These are phyloP conservation scores for Neurospora africana DNA, from an alignment of 495 filamentous ascomycete genomes.

Conservation along the genomic window DNA sequence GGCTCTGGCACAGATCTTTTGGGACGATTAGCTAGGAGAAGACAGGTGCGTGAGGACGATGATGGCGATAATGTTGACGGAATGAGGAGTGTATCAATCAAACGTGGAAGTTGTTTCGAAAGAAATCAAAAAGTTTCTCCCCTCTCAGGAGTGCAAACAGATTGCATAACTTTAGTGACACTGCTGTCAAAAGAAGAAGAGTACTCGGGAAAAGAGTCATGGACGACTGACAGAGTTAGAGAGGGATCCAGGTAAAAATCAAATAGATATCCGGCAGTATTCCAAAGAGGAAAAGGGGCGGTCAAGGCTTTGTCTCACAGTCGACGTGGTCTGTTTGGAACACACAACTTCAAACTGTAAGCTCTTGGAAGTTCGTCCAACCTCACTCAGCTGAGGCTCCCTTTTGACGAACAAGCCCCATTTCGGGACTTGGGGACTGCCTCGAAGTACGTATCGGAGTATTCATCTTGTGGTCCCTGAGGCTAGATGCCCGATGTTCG, in stretches of 20 bases:
- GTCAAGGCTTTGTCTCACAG: neutral
- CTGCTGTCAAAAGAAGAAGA: neutral
- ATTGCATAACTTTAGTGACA: neutral
- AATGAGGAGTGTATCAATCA: neutral
- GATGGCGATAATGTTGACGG: neutral
- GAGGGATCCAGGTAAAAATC: neutral
- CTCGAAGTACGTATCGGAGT: neutral
- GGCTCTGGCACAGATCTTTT: neutral
- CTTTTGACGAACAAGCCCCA: neutral
- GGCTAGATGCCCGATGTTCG: neutral
- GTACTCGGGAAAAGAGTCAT: neutral
- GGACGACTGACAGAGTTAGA: neutral
- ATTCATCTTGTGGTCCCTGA: neutral
- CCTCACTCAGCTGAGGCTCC: neutral
- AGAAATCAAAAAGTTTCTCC: neutral
- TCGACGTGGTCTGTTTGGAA: neutral
- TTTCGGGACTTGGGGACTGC: neutral
- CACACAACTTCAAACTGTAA: neutral
- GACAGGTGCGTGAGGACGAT: neutral
- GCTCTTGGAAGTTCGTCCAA: neutral
- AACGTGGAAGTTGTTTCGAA: neutral
- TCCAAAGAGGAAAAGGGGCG: neutral
- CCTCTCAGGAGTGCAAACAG: neutral
- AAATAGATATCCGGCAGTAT: neutral
- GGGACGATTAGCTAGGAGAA: neutral